phyloP scores from a whole-genome alignment of 768 basidiomycete genomes.

The Epithele typhae region DNA sequence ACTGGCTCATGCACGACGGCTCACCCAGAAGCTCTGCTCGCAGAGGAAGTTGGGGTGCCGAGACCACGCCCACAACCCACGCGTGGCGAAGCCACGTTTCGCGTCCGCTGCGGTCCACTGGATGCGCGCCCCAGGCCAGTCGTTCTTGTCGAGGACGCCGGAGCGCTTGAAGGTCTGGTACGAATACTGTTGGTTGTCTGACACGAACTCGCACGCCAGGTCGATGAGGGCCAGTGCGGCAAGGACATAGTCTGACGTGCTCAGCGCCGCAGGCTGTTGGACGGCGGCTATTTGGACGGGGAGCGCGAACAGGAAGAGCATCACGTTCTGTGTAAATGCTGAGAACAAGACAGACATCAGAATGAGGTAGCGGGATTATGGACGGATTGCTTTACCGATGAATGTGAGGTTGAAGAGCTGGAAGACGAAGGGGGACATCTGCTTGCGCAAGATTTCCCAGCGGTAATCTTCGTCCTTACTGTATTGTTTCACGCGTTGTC shows the following conservation, averaged over 20 bases:
- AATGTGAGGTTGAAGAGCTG: slow-evolving; percentile 66
- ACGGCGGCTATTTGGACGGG: slow-evolving; percentile 54
- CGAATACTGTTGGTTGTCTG: slow-evolving; percentile 91
- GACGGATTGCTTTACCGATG: slow-evolving; percentile 56
- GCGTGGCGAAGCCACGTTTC: slow-evolving; percentile 78
- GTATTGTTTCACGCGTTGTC: too few species aligned
- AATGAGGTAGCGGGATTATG: not conserved
- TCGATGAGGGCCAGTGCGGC: slow-evolving; percentile 52
- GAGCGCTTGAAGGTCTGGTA: slow-evolving; percentile 77
- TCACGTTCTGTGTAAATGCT: slow-evolving; percentile 75
- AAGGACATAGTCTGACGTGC: slow-evolving; percentile 59
- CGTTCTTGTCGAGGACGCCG: slow-evolving; percentile 34
- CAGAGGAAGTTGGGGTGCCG: slow-evolving; percentile 92
- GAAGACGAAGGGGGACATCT: slow-evolving; percentile 52
- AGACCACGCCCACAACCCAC: slow-evolving; percentile 82
- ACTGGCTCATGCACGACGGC: slow-evolving; percentile 17
- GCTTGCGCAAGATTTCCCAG: slow-evolving; percentile 71
- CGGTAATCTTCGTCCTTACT: slow-evolving; percentile 90
- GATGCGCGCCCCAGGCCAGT: slow-evolving; percentile 68
- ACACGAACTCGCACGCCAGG: slow-evolving; percentile 69
- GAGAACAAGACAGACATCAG: too few species aligned
- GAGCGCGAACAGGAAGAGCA: slow-evolving; percentile 68
- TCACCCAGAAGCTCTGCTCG: slow-evolving; percentile 85
- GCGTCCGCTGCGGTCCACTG: slow-evolving; percentile 63
- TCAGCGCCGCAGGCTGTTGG: slow-evolving; percentile 50